Percentiles rank a stretch among this genome's conserved stretches.
phyloP scores from a whole-genome alignment of 768 basidiomycete genomes.

The Mycena latifolia region DNA sequence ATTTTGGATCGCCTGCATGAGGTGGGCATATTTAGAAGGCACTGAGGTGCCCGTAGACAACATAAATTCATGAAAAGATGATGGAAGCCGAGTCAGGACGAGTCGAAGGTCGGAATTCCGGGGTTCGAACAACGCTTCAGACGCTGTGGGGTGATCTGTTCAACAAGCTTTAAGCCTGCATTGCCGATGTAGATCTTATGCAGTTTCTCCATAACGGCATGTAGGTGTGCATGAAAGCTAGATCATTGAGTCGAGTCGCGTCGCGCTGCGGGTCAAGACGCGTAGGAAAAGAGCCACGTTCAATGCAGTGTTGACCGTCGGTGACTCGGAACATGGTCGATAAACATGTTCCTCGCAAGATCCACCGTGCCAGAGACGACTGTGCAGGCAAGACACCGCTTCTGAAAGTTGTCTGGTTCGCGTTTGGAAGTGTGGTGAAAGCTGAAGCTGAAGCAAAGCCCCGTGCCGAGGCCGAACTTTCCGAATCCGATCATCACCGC shows the following conservation, averaged over 20 bases:
- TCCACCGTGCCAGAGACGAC: constrained; percentile 21
- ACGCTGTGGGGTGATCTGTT: constrained; percentile 19
- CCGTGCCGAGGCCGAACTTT: too few species aligned
- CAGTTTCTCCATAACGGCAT: constrained; percentile 15
- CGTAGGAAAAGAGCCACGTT: constrained; percentile 7
- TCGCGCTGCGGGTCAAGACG: constrained; percentile 2
- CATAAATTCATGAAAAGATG: constrained; percentile 30
- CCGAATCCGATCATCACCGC: too few species aligned
- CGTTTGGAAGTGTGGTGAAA: neutral
- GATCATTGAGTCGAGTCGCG: neutral
- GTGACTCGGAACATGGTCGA: too few species aligned
- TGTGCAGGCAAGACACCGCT: neutral
- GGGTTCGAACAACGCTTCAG: constrained; percentile 25
- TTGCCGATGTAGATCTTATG: constrained; percentile 21
- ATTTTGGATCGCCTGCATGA: constrained; percentile 49
- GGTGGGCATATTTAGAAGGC: constrained; percentile 47
- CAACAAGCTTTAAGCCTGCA: constrained; percentile 25
- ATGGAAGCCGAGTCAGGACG: constrained; percentile 28
- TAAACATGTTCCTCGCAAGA: constrained; percentile 26
- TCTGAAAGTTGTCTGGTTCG: constrained; percentile 20
- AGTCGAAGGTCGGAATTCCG: constrained; percentile 28
- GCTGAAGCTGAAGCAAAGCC: too few species aligned
- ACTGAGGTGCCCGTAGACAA: constrained; percentile 26
- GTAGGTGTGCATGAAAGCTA: constrained; percentile 14
- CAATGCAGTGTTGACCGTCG: constrained; percentile 1